Base-by-base conservation (phyloP, 352 stramenopile species). In the Pythium insidiosum region DNA sequence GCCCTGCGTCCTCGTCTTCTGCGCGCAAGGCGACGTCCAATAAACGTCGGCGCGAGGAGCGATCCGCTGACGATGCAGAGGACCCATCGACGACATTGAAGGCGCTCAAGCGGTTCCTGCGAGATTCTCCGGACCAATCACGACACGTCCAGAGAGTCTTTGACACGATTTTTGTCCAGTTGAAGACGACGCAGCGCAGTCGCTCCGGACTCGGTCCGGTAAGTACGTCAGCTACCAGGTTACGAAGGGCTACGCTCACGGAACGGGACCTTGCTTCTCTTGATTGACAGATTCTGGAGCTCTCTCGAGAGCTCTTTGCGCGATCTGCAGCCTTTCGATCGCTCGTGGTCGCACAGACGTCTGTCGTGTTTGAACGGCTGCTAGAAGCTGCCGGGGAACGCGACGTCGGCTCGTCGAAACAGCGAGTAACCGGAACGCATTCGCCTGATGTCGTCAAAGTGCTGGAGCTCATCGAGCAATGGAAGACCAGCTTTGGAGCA, bases 251-350 rank as follows among this genome's bases (percentile, higher is more conserved):
- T 63, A 43, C 31, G 57, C 11, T 37, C 54, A 28, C 39, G 75
- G 58, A 44, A 40, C 2, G 11, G n/a, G n/a, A n/a, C n/a, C n/a
- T n/a, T n/a, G n/a, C n/a, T n/a, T n/a, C n/a, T n/a, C n/a, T n/a
- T n/a, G n/a, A n/a, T n/a, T n/a, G n/a, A n/a, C n/a, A n/a, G n/a
- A n/a, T n/a, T n/a, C n/a, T 84, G 10, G 29, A 26, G 36, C 42
- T 88, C 1, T 73, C 67, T 41, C 36, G 29, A 11, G 73, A 80
- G 56, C 50, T 89, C 24, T 89, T 89, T 47, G 56, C 61, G 37
- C 66, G 73, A 9, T 84, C 73, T 7, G 50, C 58, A 21, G 61
- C 31, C 5, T 83, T 85, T 33, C 73, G 76, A 28, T 50, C 58
- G 31, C 55, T 73, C 1, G 50, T 89, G 21, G 48, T 63, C 5